Conservation (phyloP, 2,329 filamentous ascomycete genomes). For the Waltergamsia citrina region DNA sequence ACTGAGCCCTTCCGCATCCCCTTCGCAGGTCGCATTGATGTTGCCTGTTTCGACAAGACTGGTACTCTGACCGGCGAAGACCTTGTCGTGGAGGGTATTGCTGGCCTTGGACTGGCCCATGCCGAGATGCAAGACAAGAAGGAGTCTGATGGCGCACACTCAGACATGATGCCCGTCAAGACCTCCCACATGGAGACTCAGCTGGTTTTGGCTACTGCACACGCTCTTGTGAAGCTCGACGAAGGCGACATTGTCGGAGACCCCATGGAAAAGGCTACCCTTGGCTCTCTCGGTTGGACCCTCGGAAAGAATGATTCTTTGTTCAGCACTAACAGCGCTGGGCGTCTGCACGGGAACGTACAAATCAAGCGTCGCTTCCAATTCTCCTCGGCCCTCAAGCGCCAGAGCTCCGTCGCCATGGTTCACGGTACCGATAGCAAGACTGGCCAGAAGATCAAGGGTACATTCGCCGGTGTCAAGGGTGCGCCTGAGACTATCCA, state of each 20-base stretch:
- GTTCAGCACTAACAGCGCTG: constrained; percentile 42
- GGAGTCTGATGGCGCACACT: constrained; percentile 76
- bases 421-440: constrained; percentile 63
- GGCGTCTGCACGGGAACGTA: constrained; percentile 53
- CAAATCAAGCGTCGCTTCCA: constrained; percentile 97
- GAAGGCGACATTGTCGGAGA: constrained; percentile 97
- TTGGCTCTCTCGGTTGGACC: constrained; percentile 82
- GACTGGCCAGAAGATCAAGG: constrained; percentile 66
- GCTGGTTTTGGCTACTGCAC: constrained; percentile 86
- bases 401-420: constrained; percentile 88
- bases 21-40: constrained; percentile 86
- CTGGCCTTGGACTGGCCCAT: constrained; percentile 70
- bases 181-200: constrained; percentile 73
- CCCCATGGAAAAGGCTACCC: constrained; percentile 96
- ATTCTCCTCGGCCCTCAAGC: constrained; percentile 92
- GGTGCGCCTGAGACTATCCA: constrained; percentile 95
- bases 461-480: constrained; percentile 92
- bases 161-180: constrained; percentile 61
- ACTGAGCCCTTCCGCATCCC: constrained; percentile 98
- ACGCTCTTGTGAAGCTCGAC: constrained; percentile 91
- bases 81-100: constrained; percentile 92
- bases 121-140: constrained; percentile 52
- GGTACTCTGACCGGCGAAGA: constrained; percentile 95
- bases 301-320: constrained; percentile 85
- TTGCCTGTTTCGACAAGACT: constrained; percentile 98